These are phyloP conservation scores for Camellia granthamiana DNA, from an alignment of 148 eudicot species.

Conservation along the genomic window DNA sequence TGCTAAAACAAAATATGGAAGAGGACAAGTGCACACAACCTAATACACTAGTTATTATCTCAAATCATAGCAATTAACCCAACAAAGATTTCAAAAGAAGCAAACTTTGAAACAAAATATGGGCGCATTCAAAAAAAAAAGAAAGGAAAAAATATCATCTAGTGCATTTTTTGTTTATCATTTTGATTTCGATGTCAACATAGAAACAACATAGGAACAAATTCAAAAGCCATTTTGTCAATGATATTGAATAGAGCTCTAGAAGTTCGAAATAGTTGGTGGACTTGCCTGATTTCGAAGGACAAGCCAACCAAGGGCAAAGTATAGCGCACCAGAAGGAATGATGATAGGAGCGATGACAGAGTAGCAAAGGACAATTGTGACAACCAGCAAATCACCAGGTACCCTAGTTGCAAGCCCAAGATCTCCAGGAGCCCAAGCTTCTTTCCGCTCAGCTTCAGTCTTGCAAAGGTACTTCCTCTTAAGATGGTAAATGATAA, in stretches of 20 bases:
- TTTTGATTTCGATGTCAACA: too few species aligned
- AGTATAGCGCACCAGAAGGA: slow-evolving; percentile 77
- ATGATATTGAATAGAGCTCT: background rate
- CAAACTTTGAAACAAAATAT: too few species aligned
- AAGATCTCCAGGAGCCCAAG: slow-evolving; percentile 85
- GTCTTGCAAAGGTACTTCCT: slow-evolving; percentile 76
- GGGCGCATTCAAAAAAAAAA: background rate
- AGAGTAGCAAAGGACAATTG: slow-evolving; percentile 74
- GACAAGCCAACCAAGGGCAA: slow-evolving; percentile 84
- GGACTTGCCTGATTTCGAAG: slow-evolving; percentile 73
- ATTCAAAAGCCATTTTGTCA: too few species aligned
- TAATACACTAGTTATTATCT: too few species aligned
- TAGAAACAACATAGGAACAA: too few species aligned
- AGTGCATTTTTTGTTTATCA: too few species aligned
- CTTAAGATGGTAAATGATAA: slow-evolving; percentile 76
- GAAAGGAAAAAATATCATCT: too few species aligned
- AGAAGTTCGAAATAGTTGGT: background rate
- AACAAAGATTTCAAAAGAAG: too few species aligned
- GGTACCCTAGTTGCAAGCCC: slow-evolving; percentile 72
- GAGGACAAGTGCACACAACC: too few species aligned
- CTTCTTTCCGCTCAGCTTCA: slow-evolving; percentile 72
- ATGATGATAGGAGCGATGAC: slow-evolving; percentile 83
- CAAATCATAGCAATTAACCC: too few species aligned
- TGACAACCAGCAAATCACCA: slow-evolving; percentile 65
- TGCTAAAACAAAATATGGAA: too few species aligned